Evolutionary conservation across 345 rosid species (phyloP).

Genomic region (Tarenaya hassleriana): DNA sequence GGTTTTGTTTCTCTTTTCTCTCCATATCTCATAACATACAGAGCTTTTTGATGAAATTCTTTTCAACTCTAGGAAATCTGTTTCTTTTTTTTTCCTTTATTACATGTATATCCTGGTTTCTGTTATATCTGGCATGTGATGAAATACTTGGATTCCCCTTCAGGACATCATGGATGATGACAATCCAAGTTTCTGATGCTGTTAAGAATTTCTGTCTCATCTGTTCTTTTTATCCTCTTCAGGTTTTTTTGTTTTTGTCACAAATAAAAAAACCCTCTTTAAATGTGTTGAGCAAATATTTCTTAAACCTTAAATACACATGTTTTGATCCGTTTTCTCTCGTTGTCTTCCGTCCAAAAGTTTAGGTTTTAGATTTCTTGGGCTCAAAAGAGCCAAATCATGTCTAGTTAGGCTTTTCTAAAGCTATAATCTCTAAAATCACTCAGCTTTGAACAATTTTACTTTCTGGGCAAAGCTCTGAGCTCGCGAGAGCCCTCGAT

Average conservation of each 20-base stretch:
- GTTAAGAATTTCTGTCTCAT: constrained; percentile 2
- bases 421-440: too few relatives aligned
- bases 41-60: neutral
- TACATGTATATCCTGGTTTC: neutral
- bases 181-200: constrained; percentile 58
- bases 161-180: constrained; percentile 41
- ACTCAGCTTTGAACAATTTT: neutral
- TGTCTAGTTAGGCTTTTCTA: too few relatives aligned
- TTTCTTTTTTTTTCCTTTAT: too few relatives aligned
- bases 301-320: too few relatives aligned
- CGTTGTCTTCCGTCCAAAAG: too few relatives aligned
- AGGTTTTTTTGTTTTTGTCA: neutral
- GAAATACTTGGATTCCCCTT: constrained; percentile 29
- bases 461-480: too few relatives aligned
- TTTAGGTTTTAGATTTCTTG: too few relatives aligned
- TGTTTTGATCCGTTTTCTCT: too few relatives aligned
- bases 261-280: neutral
- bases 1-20: constrained; percentile 38
- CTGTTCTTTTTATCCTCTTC: neutral
- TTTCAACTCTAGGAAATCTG: too few relatives aligned
- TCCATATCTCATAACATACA: neutral
- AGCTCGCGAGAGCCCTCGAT: too few relatives aligned
- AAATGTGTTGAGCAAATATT: neutral
- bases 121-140: constrained; percentile 20
- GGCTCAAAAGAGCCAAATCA: too few relatives aligned